phyloP scores from a whole-genome alignment of 192 early-diverging fungal species.

The Gamsiella multidivaricata region DNA sequence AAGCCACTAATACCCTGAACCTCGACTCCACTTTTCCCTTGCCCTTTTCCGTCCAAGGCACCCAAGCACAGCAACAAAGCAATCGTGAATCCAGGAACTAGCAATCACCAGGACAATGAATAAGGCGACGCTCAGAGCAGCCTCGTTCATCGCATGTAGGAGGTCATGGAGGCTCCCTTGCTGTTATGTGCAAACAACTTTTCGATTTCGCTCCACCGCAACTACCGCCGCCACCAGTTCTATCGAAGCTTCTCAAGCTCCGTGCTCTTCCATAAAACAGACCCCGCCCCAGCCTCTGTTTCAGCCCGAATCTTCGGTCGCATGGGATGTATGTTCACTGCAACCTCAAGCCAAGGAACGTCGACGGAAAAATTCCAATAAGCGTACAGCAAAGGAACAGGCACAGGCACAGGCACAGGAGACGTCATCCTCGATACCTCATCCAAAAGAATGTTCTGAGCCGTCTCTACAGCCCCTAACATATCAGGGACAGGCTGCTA shows the following conservation, averaged over 20 bases:
- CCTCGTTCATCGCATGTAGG: conserved; percentile 2
- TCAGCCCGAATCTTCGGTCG: too few species aligned
- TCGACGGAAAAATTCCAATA: too few species aligned
- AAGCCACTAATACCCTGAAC: too few species aligned
- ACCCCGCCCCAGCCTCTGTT: too few species aligned
- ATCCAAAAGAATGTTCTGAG: background rate
- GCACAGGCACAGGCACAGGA: background rate
- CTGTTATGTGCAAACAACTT: background rate
- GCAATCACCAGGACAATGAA: conserved; percentile 6
- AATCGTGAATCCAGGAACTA: background rate
- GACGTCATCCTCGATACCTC: background rate
- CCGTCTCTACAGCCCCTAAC: background rate
- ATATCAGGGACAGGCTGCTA: conserved; percentile 17
- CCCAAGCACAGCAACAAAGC: too few species aligned
- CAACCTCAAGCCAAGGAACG: too few species aligned
- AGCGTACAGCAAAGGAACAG: background rate
- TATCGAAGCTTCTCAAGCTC: too few species aligned
- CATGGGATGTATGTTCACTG: too few species aligned
- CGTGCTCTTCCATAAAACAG: too few species aligned
- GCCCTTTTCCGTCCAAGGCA: too few species aligned
- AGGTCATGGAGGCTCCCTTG: background rate
- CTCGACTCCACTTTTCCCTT: too few species aligned
- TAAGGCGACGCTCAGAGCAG: background rate
- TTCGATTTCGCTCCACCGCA: background rate
- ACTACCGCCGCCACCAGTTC: background rate